phyloP scores from a whole-genome alignment of 176 grass and related monocot species.

The Themeda triandra region DNA sequence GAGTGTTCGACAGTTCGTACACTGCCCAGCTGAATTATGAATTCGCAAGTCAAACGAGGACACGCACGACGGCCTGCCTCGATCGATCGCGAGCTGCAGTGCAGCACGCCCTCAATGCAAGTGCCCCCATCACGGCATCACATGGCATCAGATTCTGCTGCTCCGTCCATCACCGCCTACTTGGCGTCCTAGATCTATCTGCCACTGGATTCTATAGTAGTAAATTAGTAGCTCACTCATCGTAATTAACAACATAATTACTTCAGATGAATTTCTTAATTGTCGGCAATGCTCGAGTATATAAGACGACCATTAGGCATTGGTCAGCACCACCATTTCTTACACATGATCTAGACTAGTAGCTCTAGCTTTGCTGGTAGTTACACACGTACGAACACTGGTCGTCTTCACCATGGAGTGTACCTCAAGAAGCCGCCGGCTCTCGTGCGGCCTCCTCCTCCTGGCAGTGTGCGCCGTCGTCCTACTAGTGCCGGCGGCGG shows the following conservation, averaged over 20 bases:
- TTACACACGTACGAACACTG: not conserved
- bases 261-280: not conserved
- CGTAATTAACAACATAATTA: not conserved
- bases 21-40: slow-evolving; percentile 1
- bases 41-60: slow-evolving; percentile 41
- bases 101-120: not conserved
- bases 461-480: not conserved
- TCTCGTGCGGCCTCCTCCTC: not conserved
- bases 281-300: not conserved
- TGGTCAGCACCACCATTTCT: not conserved
- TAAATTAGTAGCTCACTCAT: not conserved
- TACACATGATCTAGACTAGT: not conserved
- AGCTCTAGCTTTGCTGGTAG: not conserved
- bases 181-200: not conserved
- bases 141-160: slow-evolving; percentile 43
- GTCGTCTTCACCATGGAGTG: slow-evolving; percentile 39
- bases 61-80: not conserved
- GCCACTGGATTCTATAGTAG: not conserved
- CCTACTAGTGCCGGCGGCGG: not conserved
- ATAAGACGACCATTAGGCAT: slow-evolving; percentile 8
- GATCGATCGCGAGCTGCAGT: not conserved
- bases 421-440: slow-evolving; percentile 19
- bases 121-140: slow-evolving; percentile 33
- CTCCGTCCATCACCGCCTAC: not conserved
- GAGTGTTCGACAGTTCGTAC: not conserved